Evolutionary conservation across 1,284 basidiomycete species (phyloP).

Genomic region (Pseudozyma thailandica): DNA sequence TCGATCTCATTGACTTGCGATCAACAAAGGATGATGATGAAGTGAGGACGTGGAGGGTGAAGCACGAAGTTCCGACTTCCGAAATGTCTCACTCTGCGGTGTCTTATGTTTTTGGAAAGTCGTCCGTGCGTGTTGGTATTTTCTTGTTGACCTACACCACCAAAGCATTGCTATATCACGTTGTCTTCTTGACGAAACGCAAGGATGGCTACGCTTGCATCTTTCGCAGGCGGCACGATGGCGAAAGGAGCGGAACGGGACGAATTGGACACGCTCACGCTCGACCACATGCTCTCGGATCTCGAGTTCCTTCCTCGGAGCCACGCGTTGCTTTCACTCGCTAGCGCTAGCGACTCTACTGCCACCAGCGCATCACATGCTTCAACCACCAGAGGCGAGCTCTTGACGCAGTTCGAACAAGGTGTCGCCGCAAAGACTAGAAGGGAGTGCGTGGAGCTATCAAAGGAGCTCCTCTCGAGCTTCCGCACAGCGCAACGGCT

Average conservation of each 20-base stretch:
- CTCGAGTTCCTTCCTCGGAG: conserved; percentile 9
- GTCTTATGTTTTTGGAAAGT: too few relatives aligned
- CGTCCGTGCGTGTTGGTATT: too few relatives aligned
- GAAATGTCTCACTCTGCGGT: too few relatives aligned
- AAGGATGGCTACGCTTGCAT: conserved; percentile 7
- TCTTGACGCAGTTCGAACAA: conserved; percentile 9
- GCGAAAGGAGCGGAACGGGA: background rate
- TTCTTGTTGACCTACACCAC: too few relatives aligned
- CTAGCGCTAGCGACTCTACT: background rate
- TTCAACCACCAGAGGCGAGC: background rate
- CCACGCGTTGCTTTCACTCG: conserved; percentile 6
- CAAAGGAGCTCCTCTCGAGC: conserved; percentile 14
- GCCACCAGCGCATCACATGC: background rate
- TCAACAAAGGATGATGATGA: background rate
- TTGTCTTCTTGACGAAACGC: too few relatives aligned
- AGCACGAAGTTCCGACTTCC: conserved; percentile 4
- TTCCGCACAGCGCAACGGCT: conserved; percentile 22
- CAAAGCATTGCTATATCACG: too few relatives aligned
- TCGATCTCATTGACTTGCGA: background rate
- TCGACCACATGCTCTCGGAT: conserved; percentile 32
- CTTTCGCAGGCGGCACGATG: background rate
- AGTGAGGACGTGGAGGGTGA: background rate
- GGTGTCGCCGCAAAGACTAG: background rate
- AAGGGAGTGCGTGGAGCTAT: conserved; percentile 21
- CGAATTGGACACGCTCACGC: conserved; percentile 16